Evolutionary conservation across 768 basidiomycete species (phyloP).

Genomic region (Termitomyces sp.): DNA sequence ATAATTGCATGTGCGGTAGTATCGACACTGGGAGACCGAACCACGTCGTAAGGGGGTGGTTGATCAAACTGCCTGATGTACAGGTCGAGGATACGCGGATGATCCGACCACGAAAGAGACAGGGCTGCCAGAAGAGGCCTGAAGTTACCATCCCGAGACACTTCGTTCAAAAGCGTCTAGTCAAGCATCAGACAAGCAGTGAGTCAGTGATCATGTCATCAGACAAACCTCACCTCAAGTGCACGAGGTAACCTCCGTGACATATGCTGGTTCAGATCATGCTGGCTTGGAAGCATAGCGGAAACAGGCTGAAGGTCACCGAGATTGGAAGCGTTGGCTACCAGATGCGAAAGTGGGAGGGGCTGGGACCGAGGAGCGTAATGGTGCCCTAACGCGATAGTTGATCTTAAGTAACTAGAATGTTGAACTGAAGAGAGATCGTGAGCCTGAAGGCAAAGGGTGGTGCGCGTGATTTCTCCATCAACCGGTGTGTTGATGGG

Average conservation of each 20-base stretch:
- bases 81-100: neutral
- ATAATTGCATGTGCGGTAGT: neutral
- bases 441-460: no score
- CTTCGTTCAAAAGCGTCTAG: neutral
- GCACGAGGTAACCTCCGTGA: neutral
- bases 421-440: no score
- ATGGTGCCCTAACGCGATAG: no score
- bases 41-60: neutral
- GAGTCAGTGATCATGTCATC: no score
- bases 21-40: neutral
- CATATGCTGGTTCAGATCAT: neutral
- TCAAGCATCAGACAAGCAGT: neutral
- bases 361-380: neutral
- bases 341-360: neutral
- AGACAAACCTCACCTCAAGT: neutral
- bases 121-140: neutral
- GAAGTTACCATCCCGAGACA: neutral
- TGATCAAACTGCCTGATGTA: neutral
- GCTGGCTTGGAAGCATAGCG: neutral
- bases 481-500: no score
- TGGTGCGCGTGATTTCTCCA: no score
- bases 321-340: neutral
- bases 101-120: neutral
- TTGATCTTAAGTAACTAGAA: no score
- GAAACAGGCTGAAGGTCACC: neutral